A percentile compares a stretch with the other conserved stretches of the same genome.
Conservation (phyloP, 345 rosid species). For the Pseudoturritis turrita region DNA sequence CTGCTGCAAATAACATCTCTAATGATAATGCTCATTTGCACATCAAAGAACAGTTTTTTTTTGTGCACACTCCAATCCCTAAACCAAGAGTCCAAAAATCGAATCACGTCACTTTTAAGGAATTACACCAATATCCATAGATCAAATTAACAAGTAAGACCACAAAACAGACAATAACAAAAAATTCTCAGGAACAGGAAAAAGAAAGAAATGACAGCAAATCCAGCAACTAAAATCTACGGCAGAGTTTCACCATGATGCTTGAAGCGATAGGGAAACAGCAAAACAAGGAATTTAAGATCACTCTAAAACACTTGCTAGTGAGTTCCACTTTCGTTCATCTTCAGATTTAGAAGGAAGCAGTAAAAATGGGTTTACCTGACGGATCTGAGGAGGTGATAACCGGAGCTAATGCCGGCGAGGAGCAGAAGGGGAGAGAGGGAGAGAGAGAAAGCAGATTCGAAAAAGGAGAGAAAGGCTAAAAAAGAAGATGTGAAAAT, state of each 20-base stretch:
- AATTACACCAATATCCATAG: too few relatives aligned
- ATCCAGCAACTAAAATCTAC: neutral
- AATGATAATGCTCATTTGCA: constrained; percentile 74
- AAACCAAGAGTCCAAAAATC: constrained; percentile 15
- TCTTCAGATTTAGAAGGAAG: constrained; percentile 5
- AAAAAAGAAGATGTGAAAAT: neutral
- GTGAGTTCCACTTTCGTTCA: neutral
- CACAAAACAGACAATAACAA: too few relatives aligned
- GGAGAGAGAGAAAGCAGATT: neutral
- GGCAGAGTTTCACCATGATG: neutral
- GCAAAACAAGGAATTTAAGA: too few relatives aligned
- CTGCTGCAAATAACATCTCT: constrained; percentile 96
- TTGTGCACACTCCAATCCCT: constrained; percentile 22
- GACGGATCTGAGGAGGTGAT: constrained; percentile 18
- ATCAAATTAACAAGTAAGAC: too few relatives aligned
- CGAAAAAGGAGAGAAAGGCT: neutral
- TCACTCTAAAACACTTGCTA: neutral
- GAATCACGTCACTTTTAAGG: too few relatives aligned
- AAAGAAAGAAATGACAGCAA: too few relatives aligned
- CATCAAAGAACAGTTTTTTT: constrained; percentile 30
- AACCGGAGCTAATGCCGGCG: constrained; percentile 5
- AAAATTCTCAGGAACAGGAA: too few relatives aligned
- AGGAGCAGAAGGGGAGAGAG: neutral
- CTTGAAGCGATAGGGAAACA: neutral
- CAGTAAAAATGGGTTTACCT: neutral